Evolutionary conservation across 148 eudicot genomes (phyloP), one percentile per base, ranked within the genome.

Genomic region (Vaccinium vitisidaea): DNA sequence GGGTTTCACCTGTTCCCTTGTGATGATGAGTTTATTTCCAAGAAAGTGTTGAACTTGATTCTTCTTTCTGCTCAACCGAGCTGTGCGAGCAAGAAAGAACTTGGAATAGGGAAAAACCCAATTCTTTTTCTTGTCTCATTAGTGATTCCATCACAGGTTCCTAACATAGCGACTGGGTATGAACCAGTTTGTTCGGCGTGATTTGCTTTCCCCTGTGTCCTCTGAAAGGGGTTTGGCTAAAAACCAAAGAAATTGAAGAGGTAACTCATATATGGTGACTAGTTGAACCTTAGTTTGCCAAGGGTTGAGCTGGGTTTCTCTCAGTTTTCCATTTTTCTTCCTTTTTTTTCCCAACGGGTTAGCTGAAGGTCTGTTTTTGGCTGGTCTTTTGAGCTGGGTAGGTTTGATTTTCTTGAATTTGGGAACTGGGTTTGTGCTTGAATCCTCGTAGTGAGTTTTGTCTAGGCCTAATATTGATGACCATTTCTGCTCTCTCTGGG

Each of bases 1-100:
- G 92, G 91, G 88, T 90, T 87, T 88, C 89, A 84, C 86, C 85
- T 87, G 73, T 80, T 77, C 86, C 77, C 80, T 71, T n/a, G 46
- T 80, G 32, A 65, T 86, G 63, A 84, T 78, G 73, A 82, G 77
- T 23, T 61, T 25, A 55, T 75, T 82, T 85, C 78, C 55, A 54
- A 59, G 79, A 79, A 14, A 67, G 1, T 2, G 63, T 58, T 75
- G 52, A 48, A 70, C 83, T 83, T 85, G 78, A 71, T 86, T 61
- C 83, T 82, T 85, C 89, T 85, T 86, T 86, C 67, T 13, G 79
- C n/a, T 12, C 77, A 11, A 16, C 79, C 73, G 84, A 70, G 79
- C 46, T 85, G 80, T 71, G 84, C 83, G 84, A 4, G 73, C 6
- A 18, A 53, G 83, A 53, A 55, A 63, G 77, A 75, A 36, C 71